Evolutionary conservation across 1,284 basidiomycete genomes (phyloP), one percentile per base, ranked within the genome.

Genomic region (Lentinus polychrous): DNA sequence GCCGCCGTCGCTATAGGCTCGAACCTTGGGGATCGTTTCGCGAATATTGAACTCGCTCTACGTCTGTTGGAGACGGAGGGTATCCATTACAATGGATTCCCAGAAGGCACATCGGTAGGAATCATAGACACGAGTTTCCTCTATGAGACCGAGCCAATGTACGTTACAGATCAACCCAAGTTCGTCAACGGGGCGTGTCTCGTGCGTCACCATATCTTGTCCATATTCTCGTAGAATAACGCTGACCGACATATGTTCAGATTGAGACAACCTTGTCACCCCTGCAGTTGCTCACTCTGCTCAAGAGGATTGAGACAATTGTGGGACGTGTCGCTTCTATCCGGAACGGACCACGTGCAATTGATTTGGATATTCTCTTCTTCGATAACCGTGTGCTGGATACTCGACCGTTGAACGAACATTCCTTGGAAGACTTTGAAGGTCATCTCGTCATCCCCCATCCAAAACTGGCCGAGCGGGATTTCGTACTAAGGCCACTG

Each of bases 131-230:
- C 92, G 0, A 94, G 91, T 61, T 92, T 94, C 67, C 66, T 99
- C 68, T 99, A 99, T 64, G 88, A 97, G 67, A 94, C 88, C 15
- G 75, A 84, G 17, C 93, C 96, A 0, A 98, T 98, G 96, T 99
- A 99, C 66, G 83, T 95, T 20, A 78, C 79, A 14, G 85, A 96
- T 53, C 95, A 99, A 65, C 89, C 88, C 20, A 68, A 74, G 24
- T 99, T 99, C 67, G 78, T 91, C 53, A 99, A 99, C 61, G 91
- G 90, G 49, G 92, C 89, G 8, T 89, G 94, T 55, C 73, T 93
- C 66, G 91, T 95, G 52, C 54, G 83, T 68, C 14, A 37, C 20
- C 49, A 39, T 23, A 2, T 38, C 17, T 46, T 48, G 24, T 27
- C 20, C 46, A 37, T 20, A 43, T 41, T 37, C 34, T 18, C 32